Conservation (phyloP, 2,329 filamentous ascomycete species). For the Claviceps africana region DNA sequence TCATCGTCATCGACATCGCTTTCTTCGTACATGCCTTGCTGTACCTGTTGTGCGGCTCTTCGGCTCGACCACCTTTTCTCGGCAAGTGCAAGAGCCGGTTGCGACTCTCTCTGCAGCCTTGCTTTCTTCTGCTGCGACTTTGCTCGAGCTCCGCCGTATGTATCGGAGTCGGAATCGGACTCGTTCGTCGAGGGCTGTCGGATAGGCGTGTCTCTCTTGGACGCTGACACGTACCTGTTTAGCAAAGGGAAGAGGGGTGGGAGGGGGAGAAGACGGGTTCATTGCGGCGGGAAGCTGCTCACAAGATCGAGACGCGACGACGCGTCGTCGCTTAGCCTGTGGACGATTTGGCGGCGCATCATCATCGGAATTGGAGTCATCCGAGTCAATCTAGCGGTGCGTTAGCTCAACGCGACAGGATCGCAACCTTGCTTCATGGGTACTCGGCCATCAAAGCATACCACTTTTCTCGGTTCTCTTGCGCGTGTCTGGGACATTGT, state of each 20-base stretch:
- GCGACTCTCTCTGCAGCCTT: conserved; percentile 55
- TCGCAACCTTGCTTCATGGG: neutral
- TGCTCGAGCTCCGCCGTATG: conserved; percentile 63
- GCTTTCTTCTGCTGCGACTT: conserved; percentile 63
- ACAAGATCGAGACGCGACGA: conserved; percentile 51
- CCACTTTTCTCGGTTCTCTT: conserved; percentile 42
- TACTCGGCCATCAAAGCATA: conserved; percentile 25
- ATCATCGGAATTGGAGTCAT: conserved; percentile 61
- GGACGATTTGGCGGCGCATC: conserved; percentile 43
- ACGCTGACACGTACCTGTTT: conserved; percentile 27
- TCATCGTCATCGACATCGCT: conserved; percentile 52
- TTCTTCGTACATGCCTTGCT: conserved; percentile 49
- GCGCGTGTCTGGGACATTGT: conserved; percentile 34
- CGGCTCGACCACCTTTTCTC: conserved; percentile 89
- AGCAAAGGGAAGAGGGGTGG: no score
- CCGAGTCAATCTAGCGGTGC: conserved; percentile 31
- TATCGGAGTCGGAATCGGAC: conserved; percentile 60
- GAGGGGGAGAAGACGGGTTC: neutral
- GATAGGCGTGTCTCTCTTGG: conserved; percentile 44
- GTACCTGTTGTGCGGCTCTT: conserved; percentile 63
- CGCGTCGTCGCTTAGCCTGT: conserved; percentile 53
- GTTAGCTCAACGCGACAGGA: conserved; percentile 2
- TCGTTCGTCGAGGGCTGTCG: conserved; percentile 41
- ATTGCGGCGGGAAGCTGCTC: conserved; percentile 17
- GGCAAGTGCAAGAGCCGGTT: conserved; percentile 50